Percentiles rank a stretch among this genome's conserved stretches.
These are phyloP conservation scores for Aspergillus sp. DNA, from an alignment of 2,329 filamentous ascomycete genomes.

Conservation along the genomic window DNA sequence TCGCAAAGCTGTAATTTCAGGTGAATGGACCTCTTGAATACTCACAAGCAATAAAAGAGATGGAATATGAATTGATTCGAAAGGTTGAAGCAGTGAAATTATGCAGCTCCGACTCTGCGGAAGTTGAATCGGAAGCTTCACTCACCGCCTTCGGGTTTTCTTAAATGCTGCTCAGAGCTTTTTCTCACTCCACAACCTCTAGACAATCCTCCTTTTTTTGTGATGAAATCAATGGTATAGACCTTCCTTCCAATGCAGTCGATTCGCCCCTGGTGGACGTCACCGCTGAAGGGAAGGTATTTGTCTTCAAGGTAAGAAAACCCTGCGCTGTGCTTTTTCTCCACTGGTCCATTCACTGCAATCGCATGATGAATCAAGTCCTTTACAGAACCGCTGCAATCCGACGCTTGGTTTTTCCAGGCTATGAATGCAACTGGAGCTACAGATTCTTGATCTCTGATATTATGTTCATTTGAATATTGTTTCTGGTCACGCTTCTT, in stretches of 20 bases:
- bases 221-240: constrained; percentile 1
- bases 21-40: neutral
- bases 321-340: constrained; percentile 8
- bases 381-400: constrained; percentile 66
- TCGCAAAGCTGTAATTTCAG: neutral
- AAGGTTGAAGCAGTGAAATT: constrained; percentile 6
- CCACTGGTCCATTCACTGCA: neutral
- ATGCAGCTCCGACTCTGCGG: constrained; percentile 11
- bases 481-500: neutral
- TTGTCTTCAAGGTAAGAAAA: constrained; percentile 36
- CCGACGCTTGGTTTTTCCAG: constrained; percentile 53
- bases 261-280: constrained; percentile 37
- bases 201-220: constrained; percentile 14
- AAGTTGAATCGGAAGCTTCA: constrained; percentile 15
- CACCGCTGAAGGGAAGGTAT: constrained; percentile 30
- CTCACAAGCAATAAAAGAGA: neutral
- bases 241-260: constrained; percentile 37
- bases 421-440: constrained; percentile 45
- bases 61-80: neutral
- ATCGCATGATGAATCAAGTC: constrained; percentile 46
- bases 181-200: constrained; percentile 14
- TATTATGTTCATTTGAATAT: neutral
- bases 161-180: constrained; percentile 10
- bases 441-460: constrained; percentile 14
- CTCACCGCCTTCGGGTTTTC: constrained; percentile 21